Conservation (phyloP, 2,329 filamentous ascomycete species). For the Paraphoma chrysanthemicola region DNA sequence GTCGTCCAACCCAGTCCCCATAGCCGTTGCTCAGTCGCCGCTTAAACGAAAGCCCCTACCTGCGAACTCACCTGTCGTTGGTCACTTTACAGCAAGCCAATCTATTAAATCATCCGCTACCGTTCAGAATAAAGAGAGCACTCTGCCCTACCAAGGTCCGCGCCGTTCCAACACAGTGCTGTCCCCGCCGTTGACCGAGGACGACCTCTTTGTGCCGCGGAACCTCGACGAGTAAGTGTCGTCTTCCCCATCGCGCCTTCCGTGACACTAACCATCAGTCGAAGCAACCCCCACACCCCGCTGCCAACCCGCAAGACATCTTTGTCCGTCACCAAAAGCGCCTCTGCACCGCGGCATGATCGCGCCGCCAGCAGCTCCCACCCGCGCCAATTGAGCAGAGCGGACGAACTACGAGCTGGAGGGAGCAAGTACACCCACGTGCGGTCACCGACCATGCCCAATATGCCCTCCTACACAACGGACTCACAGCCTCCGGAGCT, state of each 20-base stretch:
- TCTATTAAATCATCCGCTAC: constrained; percentile 41
- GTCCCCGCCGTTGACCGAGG: constrained; percentile 42
- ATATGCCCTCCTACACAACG: constrained; percentile 43
- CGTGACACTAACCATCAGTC: neutral
- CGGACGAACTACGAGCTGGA: constrained; percentile 32
- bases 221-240: constrained; percentile 49
- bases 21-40: constrained; percentile 42
- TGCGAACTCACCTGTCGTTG: constrained; percentile 56
- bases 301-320: constrained; percentile 30
- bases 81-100: constrained; percentile 50
- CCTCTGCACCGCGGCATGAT: constrained; percentile 42
- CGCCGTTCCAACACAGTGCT: constrained; percentile 33
- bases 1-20: constrained; percentile 42
- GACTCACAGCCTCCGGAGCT: constrained; percentile 38
- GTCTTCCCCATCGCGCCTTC: constrained; percentile 20
- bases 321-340: constrained; percentile 18
- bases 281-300: constrained; percentile 47
- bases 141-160: constrained; percentile 29
- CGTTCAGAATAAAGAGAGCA: constrained; percentile 25
- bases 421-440: constrained; percentile 29
- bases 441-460: constrained; percentile 49
- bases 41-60: constrained; percentile 64
- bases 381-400: constrained; percentile 31
- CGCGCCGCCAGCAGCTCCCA: constrained; percentile 44
- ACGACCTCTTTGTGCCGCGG: constrained; percentile 43